Evolutionary conservation across 2,329 filamentous ascomycete genomes (phyloP).

Genomic region (Aspergillus brasiliensis): DNA sequence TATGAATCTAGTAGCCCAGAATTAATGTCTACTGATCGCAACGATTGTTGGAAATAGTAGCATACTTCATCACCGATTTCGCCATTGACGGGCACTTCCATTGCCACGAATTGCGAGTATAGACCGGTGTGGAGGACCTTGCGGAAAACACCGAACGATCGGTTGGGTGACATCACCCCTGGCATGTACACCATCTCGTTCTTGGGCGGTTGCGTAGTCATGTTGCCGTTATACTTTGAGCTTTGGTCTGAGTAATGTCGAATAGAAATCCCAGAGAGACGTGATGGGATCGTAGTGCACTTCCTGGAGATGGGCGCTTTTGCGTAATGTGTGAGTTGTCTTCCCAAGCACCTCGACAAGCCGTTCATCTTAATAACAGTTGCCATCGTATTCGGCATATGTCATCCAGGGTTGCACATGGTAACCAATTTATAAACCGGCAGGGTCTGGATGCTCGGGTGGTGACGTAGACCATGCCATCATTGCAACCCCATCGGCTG

Average conservation of each 20-base stretch:
- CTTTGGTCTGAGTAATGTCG: background rate
- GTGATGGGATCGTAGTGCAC: background rate
- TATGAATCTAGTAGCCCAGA: conserved; percentile 46
- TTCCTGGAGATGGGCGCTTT: background rate
- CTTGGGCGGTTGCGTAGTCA: conserved; percentile 42
- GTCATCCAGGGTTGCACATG: background rate
- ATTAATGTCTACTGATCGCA: background rate
- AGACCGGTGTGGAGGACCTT: conserved; percentile 65
- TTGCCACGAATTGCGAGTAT: conserved; percentile 65
- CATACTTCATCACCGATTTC: conserved; percentile 67
- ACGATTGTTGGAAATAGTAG: background rate
- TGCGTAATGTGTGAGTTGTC: background rate
- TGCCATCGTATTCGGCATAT: background rate
- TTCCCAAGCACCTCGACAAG: background rate
- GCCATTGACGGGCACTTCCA: conserved; percentile 65
- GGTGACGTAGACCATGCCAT: background rate
- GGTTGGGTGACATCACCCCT: conserved; percentile 56
- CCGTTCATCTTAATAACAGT: background rate
- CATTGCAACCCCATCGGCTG: background rate
- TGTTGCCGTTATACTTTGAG: conserved; percentile 12
- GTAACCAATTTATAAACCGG: background rate
- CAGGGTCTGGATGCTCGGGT: background rate
- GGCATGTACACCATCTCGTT: conserved; percentile 65
- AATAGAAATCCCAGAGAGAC: background rate
- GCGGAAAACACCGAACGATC: conserved; percentile 63